phyloP scores from a whole-genome alignment of 345 rosid genomes.

The Populus tremula region DNA sequence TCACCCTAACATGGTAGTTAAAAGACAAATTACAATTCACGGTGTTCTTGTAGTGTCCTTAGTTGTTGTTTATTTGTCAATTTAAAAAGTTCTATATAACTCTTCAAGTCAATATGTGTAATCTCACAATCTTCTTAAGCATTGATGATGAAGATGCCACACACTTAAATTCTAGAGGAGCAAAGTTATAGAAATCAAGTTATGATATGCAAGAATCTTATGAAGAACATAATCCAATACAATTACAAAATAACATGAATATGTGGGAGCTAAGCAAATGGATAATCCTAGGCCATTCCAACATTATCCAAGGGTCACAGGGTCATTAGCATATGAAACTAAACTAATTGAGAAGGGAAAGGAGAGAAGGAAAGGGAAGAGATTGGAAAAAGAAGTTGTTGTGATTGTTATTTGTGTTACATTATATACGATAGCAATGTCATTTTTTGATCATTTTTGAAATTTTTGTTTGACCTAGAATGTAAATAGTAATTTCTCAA shows the following conservation, averaged over 20 bases:
- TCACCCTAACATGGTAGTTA: too few relatives aligned
- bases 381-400: too few relatives aligned
- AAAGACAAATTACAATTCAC: too few relatives aligned
- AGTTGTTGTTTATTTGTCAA: conserved; percentile 42
- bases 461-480: too few relatives aligned
- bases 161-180: conserved; percentile 48
- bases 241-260: conserved; percentile 61
- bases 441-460: too few relatives aligned
- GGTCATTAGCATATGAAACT: conserved; percentile 18
- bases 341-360: background rate
- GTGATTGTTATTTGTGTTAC: too few relatives aligned
- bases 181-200: conserved; percentile 47
- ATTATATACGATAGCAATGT: too few relatives aligned
- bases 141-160: conserved; percentile 46
- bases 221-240: conserved; percentile 60
- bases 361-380: too few relatives aligned
- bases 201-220: too few relatives aligned
- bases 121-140: conserved; percentile 51
- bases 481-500: too few relatives aligned
- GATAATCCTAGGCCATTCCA: conserved; percentile 58
- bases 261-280: conserved; percentile 63
- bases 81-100: conserved; percentile 36
- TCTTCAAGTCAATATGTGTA: conserved; percentile 49
- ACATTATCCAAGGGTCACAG: conserved; percentile 1
- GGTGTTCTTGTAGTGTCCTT: conserved; percentile 31